Evolutionary conservation across 805 yeast genomes (phyloP).

Genomic region (Barnettozyma pratensis): DNA sequence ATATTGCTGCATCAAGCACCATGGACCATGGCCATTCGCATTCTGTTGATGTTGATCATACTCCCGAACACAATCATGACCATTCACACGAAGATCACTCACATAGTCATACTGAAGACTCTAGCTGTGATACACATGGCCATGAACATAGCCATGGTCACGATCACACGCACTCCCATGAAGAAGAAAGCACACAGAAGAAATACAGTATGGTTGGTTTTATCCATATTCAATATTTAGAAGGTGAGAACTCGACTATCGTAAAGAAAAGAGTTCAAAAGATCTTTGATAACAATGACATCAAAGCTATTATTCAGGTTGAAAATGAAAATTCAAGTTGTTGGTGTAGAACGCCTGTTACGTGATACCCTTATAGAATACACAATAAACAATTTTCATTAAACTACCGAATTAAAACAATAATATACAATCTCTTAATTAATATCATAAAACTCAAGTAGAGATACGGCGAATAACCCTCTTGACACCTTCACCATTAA

Average conservation of each 20-base stretch:
- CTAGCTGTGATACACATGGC: not conserved
- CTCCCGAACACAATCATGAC: not conserved
- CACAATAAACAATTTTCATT: not conserved
- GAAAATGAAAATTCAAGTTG: constrained; percentile 60
- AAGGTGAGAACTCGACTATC: constrained; percentile 59
- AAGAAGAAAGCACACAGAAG: constrained; percentile 9
- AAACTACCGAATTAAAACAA: not conserved
- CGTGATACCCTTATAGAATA: not conserved
- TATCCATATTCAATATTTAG: constrained; percentile 68
- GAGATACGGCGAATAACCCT: constrained; percentile 40
- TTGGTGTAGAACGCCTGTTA: constrained; percentile 53
- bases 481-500: constrained; percentile 68
- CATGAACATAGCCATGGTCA: constrained; percentile 13
- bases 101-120: not conserved
- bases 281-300: constrained; percentile 43
- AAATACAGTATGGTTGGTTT: constrained; percentile 56
- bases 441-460: not conserved
- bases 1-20: constrained; percentile 22
- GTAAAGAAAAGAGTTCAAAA: constrained; percentile 57
- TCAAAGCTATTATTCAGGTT: constrained; percentile 59
- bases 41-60: constrained; percentile 8
- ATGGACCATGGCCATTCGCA: constrained; percentile 24
- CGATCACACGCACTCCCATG: constrained; percentile 30
- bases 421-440: not conserved
- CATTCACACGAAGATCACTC: constrained; percentile 3